These are phyloP conservation scores for Chlamydomonas eustigma DNA, from an alignment of 139 green algal species.

Conservation along the genomic window DNA sequence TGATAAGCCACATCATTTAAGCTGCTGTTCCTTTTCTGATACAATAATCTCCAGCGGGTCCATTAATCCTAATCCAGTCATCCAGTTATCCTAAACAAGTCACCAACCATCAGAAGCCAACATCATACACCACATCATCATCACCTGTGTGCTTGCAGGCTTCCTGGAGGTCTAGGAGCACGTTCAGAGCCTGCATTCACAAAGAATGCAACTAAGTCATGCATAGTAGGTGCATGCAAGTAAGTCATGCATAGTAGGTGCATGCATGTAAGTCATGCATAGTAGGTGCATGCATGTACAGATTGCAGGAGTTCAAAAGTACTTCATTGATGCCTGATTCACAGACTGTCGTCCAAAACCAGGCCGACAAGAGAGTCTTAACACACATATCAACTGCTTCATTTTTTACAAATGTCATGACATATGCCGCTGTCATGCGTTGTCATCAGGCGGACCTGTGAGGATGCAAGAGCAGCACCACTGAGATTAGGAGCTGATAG, in stretches of 20 bases:
- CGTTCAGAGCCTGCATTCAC: background rate
- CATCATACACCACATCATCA: too few relatives aligned
- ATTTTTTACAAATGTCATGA: background rate
- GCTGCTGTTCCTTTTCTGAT: too few relatives aligned
- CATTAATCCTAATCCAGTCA: too few relatives aligned
- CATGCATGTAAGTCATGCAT: background rate
- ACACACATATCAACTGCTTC: background rate
- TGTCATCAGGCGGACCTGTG: background rate
- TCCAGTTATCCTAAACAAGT: too few relatives aligned
- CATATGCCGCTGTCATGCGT: background rate
- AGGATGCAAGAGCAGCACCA: background rate
- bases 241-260: background rate
- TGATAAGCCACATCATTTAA: too few relatives aligned
- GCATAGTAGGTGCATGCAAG: background rate
- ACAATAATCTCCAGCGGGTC: too few relatives aligned
- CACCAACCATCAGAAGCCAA: too few relatives aligned
- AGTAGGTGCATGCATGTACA: background rate
- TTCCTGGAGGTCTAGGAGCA: constrained; percentile 1
- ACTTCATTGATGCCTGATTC: background rate
- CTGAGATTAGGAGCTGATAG: background rate
- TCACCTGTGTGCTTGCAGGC: background rate
- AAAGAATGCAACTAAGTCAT: background rate
- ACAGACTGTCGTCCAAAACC: background rate
- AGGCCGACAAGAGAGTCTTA: background rate
- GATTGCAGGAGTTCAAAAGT: background rate